Conservation (phyloP, 768 basidiomycete genomes). For the Psilocybe subaeruginosa region DNA sequence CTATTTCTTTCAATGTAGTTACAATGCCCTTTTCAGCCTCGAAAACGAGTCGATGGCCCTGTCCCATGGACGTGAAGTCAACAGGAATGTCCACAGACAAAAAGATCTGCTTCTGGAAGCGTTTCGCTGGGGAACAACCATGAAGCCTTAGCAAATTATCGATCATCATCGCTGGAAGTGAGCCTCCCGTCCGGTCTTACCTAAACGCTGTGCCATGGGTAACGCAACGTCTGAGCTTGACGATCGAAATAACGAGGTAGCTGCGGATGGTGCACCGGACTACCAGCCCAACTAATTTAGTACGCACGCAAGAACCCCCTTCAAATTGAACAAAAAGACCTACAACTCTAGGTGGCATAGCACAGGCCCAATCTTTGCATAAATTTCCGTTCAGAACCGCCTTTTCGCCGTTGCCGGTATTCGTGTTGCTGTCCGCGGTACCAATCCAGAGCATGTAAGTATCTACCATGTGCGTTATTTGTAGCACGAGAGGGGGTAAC, state of each 20-base stretch:
- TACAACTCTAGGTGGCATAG: conserved; percentile 63
- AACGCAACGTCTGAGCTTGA: conserved; percentile 63
- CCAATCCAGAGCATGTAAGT: conserved; percentile 88
- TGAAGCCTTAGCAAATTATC: conserved; percentile 13
- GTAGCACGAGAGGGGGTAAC: conserved; percentile 63
- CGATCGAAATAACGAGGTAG: conserved; percentile 67
- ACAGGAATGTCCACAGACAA: conserved; percentile 63
- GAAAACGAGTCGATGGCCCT: conserved; percentile 50
- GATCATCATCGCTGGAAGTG: conserved; percentile 18
- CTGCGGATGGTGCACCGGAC: conserved; percentile 43
- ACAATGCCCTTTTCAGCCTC: conserved; percentile 68
- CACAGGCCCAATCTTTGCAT: conserved; percentile 81
- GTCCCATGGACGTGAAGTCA: conserved; percentile 45
- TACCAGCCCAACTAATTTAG: conserved; percentile 20
- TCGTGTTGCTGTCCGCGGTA: conserved; percentile 43
- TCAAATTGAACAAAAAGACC: conserved; percentile 19
- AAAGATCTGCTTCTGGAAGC: conserved; percentile 71
- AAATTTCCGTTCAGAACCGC: conserved; percentile 60
- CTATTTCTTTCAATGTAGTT: conserved; percentile 41
- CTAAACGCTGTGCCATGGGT: conserved; percentile 80
- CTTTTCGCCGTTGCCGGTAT: conserved; percentile 44
- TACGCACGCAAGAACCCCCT: neutral
- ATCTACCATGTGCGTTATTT: conserved; percentile 66
- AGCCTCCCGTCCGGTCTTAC: conserved; percentile 41
- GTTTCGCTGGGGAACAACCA: conserved; percentile 48